These are phyloP conservation scores for Macrophomina tecta DNA, from an alignment of 2,329 filamentous ascomycete species.

Conservation along the genomic window DNA sequence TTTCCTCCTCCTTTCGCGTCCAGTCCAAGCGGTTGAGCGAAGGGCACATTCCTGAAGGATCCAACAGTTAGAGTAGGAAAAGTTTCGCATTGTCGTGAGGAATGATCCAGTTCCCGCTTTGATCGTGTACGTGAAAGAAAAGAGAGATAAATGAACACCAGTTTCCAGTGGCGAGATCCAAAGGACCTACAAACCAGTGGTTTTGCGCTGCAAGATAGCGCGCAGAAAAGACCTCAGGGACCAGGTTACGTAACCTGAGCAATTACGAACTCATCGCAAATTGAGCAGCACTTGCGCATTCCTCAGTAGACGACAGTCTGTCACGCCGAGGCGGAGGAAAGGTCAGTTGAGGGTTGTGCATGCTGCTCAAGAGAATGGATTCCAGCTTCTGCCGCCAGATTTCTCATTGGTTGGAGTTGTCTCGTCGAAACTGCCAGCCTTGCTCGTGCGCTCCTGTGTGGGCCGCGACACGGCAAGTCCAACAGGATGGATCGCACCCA, in stretches of 20 bases:
- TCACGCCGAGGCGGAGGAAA: slow-evolving; percentile 47
- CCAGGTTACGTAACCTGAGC: slow-evolving; percentile 50
- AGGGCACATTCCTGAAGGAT: slow-evolving; percentile 1
- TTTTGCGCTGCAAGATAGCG: slow-evolving; percentile 35
- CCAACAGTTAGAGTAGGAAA: not conserved
- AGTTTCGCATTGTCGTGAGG: slow-evolving; percentile 8
- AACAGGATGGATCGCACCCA: slow-evolving; percentile 48
- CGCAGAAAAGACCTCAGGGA: slow-evolving; percentile 40
- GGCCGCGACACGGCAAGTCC: slow-evolving; percentile 50
- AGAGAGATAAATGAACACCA: slow-evolving; percentile 46
- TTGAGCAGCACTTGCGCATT: slow-evolving; percentile 25
- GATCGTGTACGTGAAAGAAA: slow-evolving; percentile 27
- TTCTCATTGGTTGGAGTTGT: slow-evolving; percentile 48
- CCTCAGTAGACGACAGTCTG: slow-evolving; percentile 41
- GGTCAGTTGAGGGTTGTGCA: slow-evolving; percentile 51
- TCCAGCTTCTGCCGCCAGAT: slow-evolving; percentile 31
- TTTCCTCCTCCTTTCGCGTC: slow-evolving; percentile 25
- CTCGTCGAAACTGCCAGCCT: slow-evolving; percentile 51
- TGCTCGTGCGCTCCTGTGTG: slow-evolving; percentile 52
- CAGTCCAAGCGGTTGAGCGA: not conserved
- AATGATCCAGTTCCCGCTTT: slow-evolving; percentile 9
- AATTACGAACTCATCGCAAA: slow-evolving; percentile 49
- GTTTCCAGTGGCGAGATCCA: slow-evolving; percentile 42
- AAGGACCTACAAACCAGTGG: slow-evolving; percentile 48
- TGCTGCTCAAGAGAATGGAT: slow-evolving; percentile 50